These are phyloP conservation scores for Spathaspora passalidarum DNA, from an alignment of 805 yeast species.

Conservation along the genomic window DNA sequence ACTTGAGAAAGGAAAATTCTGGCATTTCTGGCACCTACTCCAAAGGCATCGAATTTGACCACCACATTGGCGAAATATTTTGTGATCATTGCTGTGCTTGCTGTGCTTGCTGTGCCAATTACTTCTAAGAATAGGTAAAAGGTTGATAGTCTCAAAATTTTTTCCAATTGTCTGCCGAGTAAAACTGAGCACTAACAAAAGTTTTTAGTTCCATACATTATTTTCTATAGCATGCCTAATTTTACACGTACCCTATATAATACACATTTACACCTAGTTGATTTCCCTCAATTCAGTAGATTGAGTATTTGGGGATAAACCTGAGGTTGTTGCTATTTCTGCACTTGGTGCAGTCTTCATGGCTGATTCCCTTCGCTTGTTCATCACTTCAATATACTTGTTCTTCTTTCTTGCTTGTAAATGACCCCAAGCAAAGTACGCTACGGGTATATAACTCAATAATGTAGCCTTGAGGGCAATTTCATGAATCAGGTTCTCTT, in stretches of 20 bases:
- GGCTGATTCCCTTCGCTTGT: constrained; percentile 12
- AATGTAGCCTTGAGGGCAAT: constrained; percentile 22
- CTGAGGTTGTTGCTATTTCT: constrained; percentile 1
- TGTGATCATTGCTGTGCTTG: constrained; percentile 75
- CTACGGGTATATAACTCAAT: constrained; percentile 33
- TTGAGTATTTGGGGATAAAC: background rate
- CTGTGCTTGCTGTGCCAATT: too few species aligned
- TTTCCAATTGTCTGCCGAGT: background rate
- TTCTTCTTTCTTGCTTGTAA: constrained; percentile 17
- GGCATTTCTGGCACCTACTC: constrained; percentile 71
- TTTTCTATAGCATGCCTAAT: background rate
- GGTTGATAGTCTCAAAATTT: background rate
- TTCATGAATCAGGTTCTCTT: constrained; percentile 23
- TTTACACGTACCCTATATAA: background rate
- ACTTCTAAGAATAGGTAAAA: too few species aligned
- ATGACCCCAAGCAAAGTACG: constrained; percentile 33
- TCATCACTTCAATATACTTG: constrained; percentile 20
- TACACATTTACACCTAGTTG: background rate
- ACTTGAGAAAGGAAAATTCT: constrained; percentile 75
- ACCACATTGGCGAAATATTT: constrained; percentile 78
- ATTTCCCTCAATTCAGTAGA: constrained; percentile 1
- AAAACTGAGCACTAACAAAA: background rate
- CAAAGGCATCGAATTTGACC: constrained; percentile 77
- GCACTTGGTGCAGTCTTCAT: background rate
- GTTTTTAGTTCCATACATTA: background rate